These are phyloP conservation scores for Tylopilus plumbeoviolaceoides DNA, from an alignment of 768 basidiomycete genomes.

Conservation along the genomic window DNA sequence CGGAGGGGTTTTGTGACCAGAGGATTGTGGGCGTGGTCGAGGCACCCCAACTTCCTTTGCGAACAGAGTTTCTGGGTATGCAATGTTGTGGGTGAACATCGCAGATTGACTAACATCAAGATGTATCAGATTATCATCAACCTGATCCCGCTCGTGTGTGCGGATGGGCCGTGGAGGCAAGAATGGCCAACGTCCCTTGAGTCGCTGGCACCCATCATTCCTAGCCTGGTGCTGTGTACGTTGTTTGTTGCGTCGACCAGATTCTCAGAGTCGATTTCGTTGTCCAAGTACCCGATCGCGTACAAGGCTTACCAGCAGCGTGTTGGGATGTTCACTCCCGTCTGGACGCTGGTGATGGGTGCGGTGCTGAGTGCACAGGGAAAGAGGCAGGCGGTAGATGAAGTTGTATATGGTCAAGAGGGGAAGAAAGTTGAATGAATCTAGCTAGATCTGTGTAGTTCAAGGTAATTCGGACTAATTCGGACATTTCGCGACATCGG, in stretches of 20 bases:
- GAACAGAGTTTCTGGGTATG: slow-evolving; percentile 86
- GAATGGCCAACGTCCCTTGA: slow-evolving; percentile 23
- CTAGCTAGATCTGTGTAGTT: too few species aligned
- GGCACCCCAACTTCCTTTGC: slow-evolving; percentile 92
- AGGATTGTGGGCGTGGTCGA: slow-evolving; percentile 81
- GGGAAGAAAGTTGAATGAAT: slow-evolving; percentile 22
- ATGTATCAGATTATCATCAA: slow-evolving; percentile 58
- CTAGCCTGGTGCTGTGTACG: slow-evolving; percentile 56
- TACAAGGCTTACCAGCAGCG: slow-evolving; percentile 73
- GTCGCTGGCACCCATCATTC: slow-evolving; percentile 40
- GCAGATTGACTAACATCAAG: slow-evolving; percentile 1
- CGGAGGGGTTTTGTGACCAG: slow-evolving; percentile 81
- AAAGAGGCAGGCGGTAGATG: slow-evolving; percentile 35
- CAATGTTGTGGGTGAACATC: neutral
- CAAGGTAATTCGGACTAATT: slow-evolving; percentile 9
- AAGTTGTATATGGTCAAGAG: slow-evolving; percentile 41
- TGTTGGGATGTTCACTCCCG: slow-evolving; percentile 75
- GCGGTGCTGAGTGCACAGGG: slow-evolving; percentile 36
- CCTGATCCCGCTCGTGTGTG: slow-evolving; percentile 57
- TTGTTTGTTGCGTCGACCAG: slow-evolving; percentile 77
- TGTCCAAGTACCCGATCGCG: slow-evolving; percentile 62
- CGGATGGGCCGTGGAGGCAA: slow-evolving; percentile 26
- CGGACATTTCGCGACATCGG: slow-evolving; percentile 15
- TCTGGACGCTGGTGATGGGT: slow-evolving; percentile 44
- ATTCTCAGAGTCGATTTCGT: slow-evolving; percentile 79